Base-by-base conservation (phyloP, 306 rosid genomes). In the Vachellia pachyceras region DNA sequence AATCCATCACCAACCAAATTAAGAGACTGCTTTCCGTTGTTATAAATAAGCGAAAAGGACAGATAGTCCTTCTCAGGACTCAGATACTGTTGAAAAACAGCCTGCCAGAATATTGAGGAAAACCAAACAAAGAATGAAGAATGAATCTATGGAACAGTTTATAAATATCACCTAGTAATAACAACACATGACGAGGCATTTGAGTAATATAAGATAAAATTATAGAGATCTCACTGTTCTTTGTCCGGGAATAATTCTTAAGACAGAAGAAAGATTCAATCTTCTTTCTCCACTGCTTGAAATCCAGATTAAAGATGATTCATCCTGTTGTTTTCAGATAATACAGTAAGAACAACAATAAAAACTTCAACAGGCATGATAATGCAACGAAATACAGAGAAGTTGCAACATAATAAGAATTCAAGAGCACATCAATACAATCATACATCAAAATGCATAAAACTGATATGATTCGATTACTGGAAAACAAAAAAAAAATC, bases 181-280 rank as follows among this genome's bases (percentile, higher is more conserved):
- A 79, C 18, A 69, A 55, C 79, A 75, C 64, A 79, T 29, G 63
- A 22, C 25, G 77, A 41, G 44, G 67, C 57, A 77, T 52, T 15
- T 37, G 79, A 23, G 72, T 72, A 69, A 57, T 72, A 77, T 78
- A 46, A 76, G 44, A 73, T 68, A 25, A 42, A 79, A 79, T 72
- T 80, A 23, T 35, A 78, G 57, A 85, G 74, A 88, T 88, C 98
- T 89, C 84, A 95, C 99, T 75, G 97, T 95, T 95, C 98, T 91
- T 89, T 93, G 99, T 68, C 99, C 98, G 73, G 99, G 97, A 76
- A 95, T 87, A 80, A 95, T 90, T 89, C 91, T 86, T 52, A 95
- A 91, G 80, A 95, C 92, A 77, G 97, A 88, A 82, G 91, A 93
- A 85, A 95, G 87, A 91, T 91, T 93, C 88, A 95, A 82, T 73